Base-by-base conservation (phyloP, 2,329 filamentous ascomycete genomes). In the Diaporthe batatas region DNA sequence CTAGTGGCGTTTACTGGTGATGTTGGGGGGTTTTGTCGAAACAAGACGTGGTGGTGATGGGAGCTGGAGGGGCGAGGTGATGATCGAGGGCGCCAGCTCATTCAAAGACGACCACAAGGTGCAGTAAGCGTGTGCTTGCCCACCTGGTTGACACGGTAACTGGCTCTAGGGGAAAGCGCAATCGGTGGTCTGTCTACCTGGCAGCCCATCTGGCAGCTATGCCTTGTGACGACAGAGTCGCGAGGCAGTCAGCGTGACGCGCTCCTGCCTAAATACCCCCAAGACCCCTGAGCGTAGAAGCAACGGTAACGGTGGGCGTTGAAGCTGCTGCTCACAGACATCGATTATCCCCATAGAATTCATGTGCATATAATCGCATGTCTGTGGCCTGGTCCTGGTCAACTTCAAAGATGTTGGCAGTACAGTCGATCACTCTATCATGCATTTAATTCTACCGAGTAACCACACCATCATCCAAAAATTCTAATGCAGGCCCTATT, bases 401-500 rank as follows among this genome's bases (percentile, higher is more conserved):
- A 36, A n/a, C 8, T 18, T 59, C 7, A 39, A 32, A 36, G 59
- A 47, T 44, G 16, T 42, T 42, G 39, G 39, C 39, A 42, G 39
- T 42, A 14, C 16, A 14, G 14, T 42, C 4, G 39, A 6, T 42
- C 12, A 42, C 12, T 42, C 39, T 42, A 18, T n/a, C 21, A 51
- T 51, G 18, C 32, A 23, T 47, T 47, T 6, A 47, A 18, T 18
- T 42, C 39, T 42, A 42, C 39, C 4, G 4, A 39, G 12, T 12
- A 18, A 47, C 36, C 47, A 32, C 47, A 47, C 47, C 23, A 23
- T 8, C 34, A 2, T 18, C 44, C 8, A 51, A 23, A 32, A 34
- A 62, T 62, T 32, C 44, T 62, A 32, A 42, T 25, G 62, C 62
- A 65, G 44, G 16, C 8, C 7, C 44, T 18, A 21, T 54, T 49